Percentiles rank a stretch among this genome's conserved stretches.
These are phyloP conservation scores for Mycena galopus DNA, from an alignment of 768 basidiomycete genomes.

Conservation along the genomic window DNA sequence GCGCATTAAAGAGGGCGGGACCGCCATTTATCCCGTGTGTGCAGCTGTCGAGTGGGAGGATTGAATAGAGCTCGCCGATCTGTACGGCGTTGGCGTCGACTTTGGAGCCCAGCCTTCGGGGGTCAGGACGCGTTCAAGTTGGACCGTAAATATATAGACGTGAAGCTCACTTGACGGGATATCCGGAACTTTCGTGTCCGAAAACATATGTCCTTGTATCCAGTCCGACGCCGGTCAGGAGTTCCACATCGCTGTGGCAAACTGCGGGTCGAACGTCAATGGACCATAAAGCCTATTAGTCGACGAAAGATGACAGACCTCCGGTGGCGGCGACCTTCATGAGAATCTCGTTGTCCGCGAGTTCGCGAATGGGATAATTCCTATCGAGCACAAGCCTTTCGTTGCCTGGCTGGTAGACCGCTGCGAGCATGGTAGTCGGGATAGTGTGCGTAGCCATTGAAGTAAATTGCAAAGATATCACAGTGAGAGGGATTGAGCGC, in stretches of 20 bases:
- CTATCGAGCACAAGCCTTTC: constrained; percentile 17
- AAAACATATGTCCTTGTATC: constrained; percentile 23
- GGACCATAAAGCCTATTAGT: not conserved
- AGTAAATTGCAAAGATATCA: too few relatives aligned
- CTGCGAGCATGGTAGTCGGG: constrained; percentile 23
- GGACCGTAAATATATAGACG: too few relatives aligned
- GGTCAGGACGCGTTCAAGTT: not conserved
- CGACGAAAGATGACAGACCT: not conserved
- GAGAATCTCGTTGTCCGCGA: not conserved
- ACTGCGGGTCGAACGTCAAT: not conserved
- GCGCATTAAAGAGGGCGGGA: not conserved
- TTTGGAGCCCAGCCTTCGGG: too few relatives aligned
- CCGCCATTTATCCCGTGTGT: too few relatives aligned
- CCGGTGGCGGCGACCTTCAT: constrained; percentile 18
- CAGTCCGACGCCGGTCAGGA: constrained; percentile 12
- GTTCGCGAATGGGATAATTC: not conserved
- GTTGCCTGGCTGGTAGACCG: constrained; percentile 26
- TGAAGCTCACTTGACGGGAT: constrained; percentile 21
- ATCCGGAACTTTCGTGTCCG: constrained; percentile 32
- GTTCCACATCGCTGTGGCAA: constrained; percentile 25
- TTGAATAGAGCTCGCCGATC: too few relatives aligned
- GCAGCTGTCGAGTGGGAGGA: constrained; percentile 5
- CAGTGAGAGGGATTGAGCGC: not conserved
- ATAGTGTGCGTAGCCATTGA: not conserved
- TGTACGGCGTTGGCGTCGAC: not conserved